A percentile compares a stretch with the other conserved stretches of the same genome.
phyloP scores from a whole-genome alignment of 164 flowering plant genomes.

The Piper betle region DNA sequence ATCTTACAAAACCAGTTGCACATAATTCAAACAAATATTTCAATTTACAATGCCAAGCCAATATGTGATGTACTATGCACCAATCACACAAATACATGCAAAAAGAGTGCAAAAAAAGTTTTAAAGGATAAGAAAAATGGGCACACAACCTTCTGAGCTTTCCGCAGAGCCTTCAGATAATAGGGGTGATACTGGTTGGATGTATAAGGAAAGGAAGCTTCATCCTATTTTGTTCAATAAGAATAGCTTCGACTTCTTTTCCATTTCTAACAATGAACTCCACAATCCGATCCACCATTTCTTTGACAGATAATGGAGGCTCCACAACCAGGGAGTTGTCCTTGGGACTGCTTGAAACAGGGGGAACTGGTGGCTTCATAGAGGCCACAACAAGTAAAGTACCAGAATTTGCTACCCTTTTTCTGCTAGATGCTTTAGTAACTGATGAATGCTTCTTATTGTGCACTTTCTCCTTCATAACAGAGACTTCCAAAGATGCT shows the following conservation, averaged over 20 bases:
- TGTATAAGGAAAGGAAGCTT: constrained; percentile 66
- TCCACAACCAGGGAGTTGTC: constrained; percentile 42
- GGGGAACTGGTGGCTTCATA: constrained; percentile 22
- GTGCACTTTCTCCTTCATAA: constrained; percentile 18
- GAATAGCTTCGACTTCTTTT: constrained; percentile 66
- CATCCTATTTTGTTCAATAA: constrained; percentile 59
- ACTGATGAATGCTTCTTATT: constrained; percentile 15
- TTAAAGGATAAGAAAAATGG: neutral
- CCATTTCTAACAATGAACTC: constrained; percentile 76
- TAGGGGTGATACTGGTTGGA: constrained; percentile 63
- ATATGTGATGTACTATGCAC: neutral
- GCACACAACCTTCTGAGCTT: constrained; percentile 55
- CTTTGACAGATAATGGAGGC: constrained; percentile 70
- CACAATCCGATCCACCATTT: constrained; percentile 57
- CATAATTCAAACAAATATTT: neutral
- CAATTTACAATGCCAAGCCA: neutral
- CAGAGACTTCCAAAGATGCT: constrained; percentile 6
- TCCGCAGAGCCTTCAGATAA: constrained; percentile 50
- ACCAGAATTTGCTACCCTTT: constrained; percentile 20
- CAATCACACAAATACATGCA: neutral
- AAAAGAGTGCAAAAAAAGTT: neutral
- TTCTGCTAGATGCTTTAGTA: constrained; percentile 14
- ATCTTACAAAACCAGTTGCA: too few relatives aligned
- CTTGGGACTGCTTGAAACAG: constrained; percentile 17
- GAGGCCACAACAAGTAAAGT: constrained; percentile 10